Conservation (phyloP, 2,329 filamentous ascomycete genomes). For the Erysiphe neolycopersici region DNA sequence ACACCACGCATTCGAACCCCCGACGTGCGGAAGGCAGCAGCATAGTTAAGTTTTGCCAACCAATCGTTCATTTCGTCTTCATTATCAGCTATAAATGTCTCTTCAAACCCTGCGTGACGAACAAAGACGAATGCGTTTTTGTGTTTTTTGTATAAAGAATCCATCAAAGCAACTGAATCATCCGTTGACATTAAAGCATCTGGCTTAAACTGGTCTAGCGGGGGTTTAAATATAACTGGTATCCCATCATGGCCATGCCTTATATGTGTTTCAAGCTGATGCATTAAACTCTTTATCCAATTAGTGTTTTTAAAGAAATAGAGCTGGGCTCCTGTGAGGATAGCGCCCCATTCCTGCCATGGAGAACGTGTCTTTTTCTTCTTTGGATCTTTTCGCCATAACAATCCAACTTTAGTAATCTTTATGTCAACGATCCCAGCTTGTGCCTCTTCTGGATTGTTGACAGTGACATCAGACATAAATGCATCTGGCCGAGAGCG, state of each 20-base stretch:
- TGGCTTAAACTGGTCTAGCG: constrained; percentile 74
- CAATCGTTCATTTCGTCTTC: constrained; percentile 90
- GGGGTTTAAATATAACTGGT: constrained; percentile 72
- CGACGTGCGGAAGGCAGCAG: constrained; percentile 74
- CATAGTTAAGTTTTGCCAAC: constrained; percentile 89
- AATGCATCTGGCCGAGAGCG: constrained; percentile 87
- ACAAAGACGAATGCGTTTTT: constrained; percentile 89
- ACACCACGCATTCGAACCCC: constrained; percentile 78
- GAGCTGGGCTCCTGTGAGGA: constrained; percentile 85
- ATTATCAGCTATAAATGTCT: constrained; percentile 70
- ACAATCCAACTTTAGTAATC: constrained; percentile 76
- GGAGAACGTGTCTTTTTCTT: constrained; percentile 85
- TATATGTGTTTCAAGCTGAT: constrained; percentile 61
- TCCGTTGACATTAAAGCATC: constrained; percentile 85
- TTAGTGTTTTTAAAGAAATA: constrained; percentile 87
- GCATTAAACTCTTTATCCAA: constrained; percentile 78
- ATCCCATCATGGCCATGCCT: constrained; percentile 49
- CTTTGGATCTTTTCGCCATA: constrained; percentile 87
- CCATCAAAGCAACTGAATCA: constrained; percentile 66
- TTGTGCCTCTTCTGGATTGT: constrained; percentile 64
- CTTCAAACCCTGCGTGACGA: constrained; percentile 62
- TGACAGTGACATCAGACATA: constrained; percentile 62
- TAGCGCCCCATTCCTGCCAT: constrained; percentile 97
- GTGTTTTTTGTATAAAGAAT: constrained; percentile 74
- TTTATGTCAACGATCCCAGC: constrained; percentile 93